Base-by-base conservation (phyloP, 192 early-diverging fungal species). In the Geranomyces michiganensis region DNA sequence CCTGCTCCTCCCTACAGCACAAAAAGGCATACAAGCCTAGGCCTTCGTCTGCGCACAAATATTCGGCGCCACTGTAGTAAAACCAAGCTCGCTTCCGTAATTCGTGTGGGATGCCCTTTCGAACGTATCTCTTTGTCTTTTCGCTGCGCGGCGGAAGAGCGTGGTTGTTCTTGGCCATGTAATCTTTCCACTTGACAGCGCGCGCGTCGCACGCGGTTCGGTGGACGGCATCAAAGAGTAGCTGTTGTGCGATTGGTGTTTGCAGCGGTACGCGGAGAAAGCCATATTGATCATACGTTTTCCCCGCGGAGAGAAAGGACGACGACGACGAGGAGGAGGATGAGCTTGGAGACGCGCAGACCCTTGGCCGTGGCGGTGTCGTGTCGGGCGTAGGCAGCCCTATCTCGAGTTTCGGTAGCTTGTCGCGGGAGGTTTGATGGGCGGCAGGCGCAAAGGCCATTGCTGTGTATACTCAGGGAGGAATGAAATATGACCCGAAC, bases 51-150 rank as follows among this genome's bases (percentile, higher is more conserved):
- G 78, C 73, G 15, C 51, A 53, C 60, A 85, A 84, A 24, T 77
- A 79, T 68, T 87, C 83, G 22, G 89, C 91, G 2, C 92, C 92
- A 65, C 84, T 88, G 71, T 89, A 91, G 65, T 84, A 82, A 43
- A 91, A 87, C 90, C 91, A 92, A 65, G 76, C 81, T 76, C 86
- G 75, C 30, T 85, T 84, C 49, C 92, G 79, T 21, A 92, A 71
- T 29, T 87, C 83, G 30, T 88, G 74, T 36, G 92, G 92, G 59
- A 94, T 90, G 8, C 92, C 92, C 76, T 91, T 91, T 12, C 91
- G 84, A 21, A 94, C 80, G 63, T 88, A 91, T 58, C 90, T 77
- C 65, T 93, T 93, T 33, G 91, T 87, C 43, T 64, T 64, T n/a
- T 64, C 62, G 17, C 33, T 44, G 15, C 41, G 33, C n/a, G 62